Conservation (phyloP, 768 basidiomycete genomes). For the Sutorius australiensis region DNA sequence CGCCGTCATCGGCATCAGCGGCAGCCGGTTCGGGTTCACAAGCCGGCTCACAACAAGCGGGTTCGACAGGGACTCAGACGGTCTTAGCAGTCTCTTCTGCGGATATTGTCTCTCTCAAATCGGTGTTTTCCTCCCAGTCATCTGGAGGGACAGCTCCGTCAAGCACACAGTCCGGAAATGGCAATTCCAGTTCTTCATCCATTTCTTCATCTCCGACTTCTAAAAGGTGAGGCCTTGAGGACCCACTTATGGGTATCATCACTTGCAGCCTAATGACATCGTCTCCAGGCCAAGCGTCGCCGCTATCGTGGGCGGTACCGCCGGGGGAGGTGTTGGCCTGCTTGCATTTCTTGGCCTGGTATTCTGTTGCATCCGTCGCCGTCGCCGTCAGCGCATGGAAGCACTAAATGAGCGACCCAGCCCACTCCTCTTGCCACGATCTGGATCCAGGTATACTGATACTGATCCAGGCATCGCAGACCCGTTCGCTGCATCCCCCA, state of each 20-base stretch:
- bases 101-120: not conserved
- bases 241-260: not conserved
- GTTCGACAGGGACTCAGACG: constrained; percentile 1
- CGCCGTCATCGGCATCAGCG: not conserved
- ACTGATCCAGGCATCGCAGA: not conserved
- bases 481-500: constrained; percentile 1
- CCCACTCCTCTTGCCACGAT: constrained; percentile 6
- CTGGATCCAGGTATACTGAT: constrained; percentile 4
- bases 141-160: constrained; percentile 12
- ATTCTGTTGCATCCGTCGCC: constrained; percentile 12
- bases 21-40: not conserved
- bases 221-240: constrained; percentile 15
- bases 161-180: constrained; percentile 9
- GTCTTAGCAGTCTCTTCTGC: not conserved
- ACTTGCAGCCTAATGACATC: not conserved
- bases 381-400: not conserved
- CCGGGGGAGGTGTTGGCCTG: constrained; percentile 18
- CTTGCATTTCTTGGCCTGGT: constrained; percentile 14
- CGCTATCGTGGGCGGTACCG: constrained; percentile 13
- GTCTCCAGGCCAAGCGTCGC: constrained; percentile 12
- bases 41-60: not conserved
- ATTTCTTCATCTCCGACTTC: constrained; percentile 3
- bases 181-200: not conserved
- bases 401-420: constrained; percentile 1
- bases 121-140: constrained; percentile 3